Evolutionary conservation across 768 basidiomycete species (phyloP).

Genomic region (Multifurca ochricompacta): DNA sequence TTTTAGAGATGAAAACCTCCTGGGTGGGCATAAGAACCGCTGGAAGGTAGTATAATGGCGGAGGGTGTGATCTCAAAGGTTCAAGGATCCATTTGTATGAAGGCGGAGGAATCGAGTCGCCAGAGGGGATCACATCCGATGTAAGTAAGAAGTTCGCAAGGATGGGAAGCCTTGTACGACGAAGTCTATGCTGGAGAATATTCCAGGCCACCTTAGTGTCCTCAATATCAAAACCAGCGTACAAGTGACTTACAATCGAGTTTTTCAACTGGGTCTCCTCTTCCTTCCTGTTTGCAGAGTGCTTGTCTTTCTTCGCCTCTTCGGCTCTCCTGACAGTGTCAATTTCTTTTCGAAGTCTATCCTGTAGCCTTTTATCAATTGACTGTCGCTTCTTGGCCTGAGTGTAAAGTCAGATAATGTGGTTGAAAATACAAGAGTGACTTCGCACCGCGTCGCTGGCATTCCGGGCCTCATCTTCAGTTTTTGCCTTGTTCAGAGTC

Average conservation of each 20-base stretch:
- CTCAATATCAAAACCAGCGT: neutral
- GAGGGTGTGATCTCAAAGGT: slow-evolving; percentile 58
- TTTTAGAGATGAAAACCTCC: slow-evolving; percentile 52
- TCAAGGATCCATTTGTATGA: slow-evolving; percentile 35
- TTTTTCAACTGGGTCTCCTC: slow-evolving; percentile 77
- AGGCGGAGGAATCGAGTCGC: slow-evolving; percentile 27
- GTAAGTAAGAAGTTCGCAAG: slow-evolving; percentile 71
- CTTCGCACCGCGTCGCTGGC: slow-evolving; percentile 71
- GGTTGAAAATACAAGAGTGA: neutral
- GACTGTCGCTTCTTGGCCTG: slow-evolving; percentile 80
- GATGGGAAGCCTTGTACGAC: slow-evolving; percentile 61
- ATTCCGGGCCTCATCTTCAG: slow-evolving; percentile 75
- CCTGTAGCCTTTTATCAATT: slow-evolving; percentile 79
- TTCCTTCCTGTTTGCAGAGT: slow-evolving; percentile 66
- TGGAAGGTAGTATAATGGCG: slow-evolving; percentile 73
- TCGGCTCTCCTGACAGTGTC: slow-evolving; percentile 78
- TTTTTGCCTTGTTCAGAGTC: slow-evolving; percentile 82
- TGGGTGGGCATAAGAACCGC: slow-evolving; percentile 59
- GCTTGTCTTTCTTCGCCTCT: slow-evolving; percentile 81
- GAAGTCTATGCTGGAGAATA: slow-evolving; percentile 55
- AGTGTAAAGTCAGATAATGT: neutral
- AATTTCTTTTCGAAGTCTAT: slow-evolving; percentile 78
- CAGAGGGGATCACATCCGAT: slow-evolving; percentile 52
- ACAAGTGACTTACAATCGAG: slow-evolving; percentile 52
- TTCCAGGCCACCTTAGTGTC: neutral